These are phyloP conservation scores for Westerdykella sp. DNA, from an alignment of 2,329 filamentous ascomycete genomes.

Conservation along the genomic window DNA sequence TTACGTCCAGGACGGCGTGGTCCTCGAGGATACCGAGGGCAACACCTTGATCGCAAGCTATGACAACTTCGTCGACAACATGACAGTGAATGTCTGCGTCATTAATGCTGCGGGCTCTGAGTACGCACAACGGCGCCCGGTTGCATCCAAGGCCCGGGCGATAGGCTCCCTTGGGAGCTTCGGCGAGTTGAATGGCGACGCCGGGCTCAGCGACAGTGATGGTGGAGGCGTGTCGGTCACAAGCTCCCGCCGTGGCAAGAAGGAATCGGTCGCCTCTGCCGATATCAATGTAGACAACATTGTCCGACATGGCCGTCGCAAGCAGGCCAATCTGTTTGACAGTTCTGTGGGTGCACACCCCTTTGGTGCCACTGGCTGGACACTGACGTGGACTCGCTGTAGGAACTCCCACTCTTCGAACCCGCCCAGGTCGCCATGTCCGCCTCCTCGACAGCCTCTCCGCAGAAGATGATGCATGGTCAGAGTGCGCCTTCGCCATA, in stretches of 20 bases:
- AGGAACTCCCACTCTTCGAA: constrained; percentile 95
- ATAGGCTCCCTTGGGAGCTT: constrained; percentile 60
- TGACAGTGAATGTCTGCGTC: constrained; percentile 88
- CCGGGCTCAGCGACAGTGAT: constrained; percentile 77
- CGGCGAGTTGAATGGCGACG: constrained; percentile 66
- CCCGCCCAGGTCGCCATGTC: constrained; percentile 75
- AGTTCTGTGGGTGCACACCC: constrained; percentile 72
- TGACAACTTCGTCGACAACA: constrained; percentile 89
- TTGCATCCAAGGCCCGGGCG: constrained; percentile 57
- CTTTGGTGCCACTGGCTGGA: constrained; percentile 2
- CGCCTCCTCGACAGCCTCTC: constrained; percentile 84
- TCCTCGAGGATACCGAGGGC: constrained; percentile 86
- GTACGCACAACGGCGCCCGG: constrained; percentile 53
- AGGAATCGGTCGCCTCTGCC: constrained; percentile 82
- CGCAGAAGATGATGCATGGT: constrained; percentile 72
- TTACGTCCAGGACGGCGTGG: constrained; percentile 78
- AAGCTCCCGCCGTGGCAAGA: constrained; percentile 67
- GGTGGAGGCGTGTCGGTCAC: constrained; percentile 67
- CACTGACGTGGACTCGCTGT: constrained; percentile 22
- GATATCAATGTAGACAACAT: constrained; percentile 99
- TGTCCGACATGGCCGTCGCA: constrained; percentile 90
- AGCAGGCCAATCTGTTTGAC: constrained; percentile 80
- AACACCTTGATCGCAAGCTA: constrained; percentile 92
- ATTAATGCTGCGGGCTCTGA: constrained; percentile 54
- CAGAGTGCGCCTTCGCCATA: constrained; percentile 68